Evolutionary conservation across 345 rosid species (phyloP), one percentile per base, ranked within the genome.

Genomic region (Noccaea bulbosa): DNA sequence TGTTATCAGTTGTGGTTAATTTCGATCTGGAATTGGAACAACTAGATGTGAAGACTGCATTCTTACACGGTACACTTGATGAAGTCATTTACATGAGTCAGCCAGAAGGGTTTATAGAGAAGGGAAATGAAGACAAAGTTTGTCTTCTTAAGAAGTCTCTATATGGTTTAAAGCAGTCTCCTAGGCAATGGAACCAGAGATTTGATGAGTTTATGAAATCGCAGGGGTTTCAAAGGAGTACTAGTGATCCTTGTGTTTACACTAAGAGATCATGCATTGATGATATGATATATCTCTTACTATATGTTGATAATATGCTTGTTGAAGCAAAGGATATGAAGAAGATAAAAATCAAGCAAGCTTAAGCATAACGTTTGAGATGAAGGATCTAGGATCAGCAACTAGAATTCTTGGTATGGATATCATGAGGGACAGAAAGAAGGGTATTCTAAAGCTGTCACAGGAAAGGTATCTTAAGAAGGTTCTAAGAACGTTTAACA

Each of bases 341-440:
- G 1, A 47, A 47, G 4, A 47, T 47, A 0, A 47, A 47, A 1
- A 0, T 17, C 6, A 47, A 27, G 7, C 20, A 3, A 47, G 27
- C 8, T 15, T 47, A 5, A 34, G 12, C 10, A 54, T 0, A 2
- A 2, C 6, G 24, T 54, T 54, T 54, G 38, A 54, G 16, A 11
- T 54, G 60, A 54, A 30, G 20, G 38, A 54, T 15, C 20, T 30
- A 15, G 60, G 63, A 10, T 12, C 22, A 56, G 32, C 63, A 0
- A 58, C 43, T 6, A 58, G 47, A 1, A 58, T 37, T n/a, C 15
- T 58, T 1, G 63, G 63, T 0, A 58, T 58, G 47, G 46, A 59
- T 5, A 59, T 59, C 34, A 20, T 24, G 6, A 9, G 30, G 2
- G 30, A 59, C 5, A 38, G 1, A 4, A 16, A 59, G 10, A 41